Evolutionary conservation across 139 green algal species (phyloP), one percentile per base, ranked within the genome.

Genomic region (Coccomyxa sp.): DNA sequence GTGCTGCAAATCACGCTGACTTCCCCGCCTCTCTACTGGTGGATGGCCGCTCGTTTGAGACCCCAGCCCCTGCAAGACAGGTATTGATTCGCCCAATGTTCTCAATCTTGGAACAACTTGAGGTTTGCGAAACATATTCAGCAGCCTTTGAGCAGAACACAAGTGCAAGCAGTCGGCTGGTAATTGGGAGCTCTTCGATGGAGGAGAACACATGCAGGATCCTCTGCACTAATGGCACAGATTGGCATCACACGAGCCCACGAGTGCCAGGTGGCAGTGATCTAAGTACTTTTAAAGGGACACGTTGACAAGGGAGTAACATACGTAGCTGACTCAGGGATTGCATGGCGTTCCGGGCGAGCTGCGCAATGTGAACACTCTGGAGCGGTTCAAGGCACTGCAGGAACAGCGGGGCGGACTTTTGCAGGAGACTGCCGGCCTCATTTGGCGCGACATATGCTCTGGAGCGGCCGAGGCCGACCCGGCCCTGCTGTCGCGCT

Each of bases 311-410:
- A 51, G 38, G n/a, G 21, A 74, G 4, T 74, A 9, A 30, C 21
- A 13, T 23, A 9, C 21, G 9, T 27, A 10, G 27, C 16, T 45
- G 71, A 18, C 27, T 15, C 71, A 77, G 71, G 67, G 67, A 11
- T 51, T 31, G 51, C 67, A 81, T 76, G 16, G 25, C 30, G 71
- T 82, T 0, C 79, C 79, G 21, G 85, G 85, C 60, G 81, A 13
- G 13, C 58, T 95, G n/a, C 68, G 90, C 15, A 89, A 92, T 71
- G 74, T 91, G 66, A 98, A 98, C 91, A 97, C 95, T 0, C 16
- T 92, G 12, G 94, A 98, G 58, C 59, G 80, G 0, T 93, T 98
- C 83, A 88, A 86, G 25, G 89, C 1, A 91, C 96, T 85, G 80
- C 88, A 38, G 76, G 32, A 76, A 77, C 67, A 7, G 63, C 82